Base-by-base conservation (phyloP, 2,329 filamentous ascomycete species). In the Rosellinia necatrix region DNA sequence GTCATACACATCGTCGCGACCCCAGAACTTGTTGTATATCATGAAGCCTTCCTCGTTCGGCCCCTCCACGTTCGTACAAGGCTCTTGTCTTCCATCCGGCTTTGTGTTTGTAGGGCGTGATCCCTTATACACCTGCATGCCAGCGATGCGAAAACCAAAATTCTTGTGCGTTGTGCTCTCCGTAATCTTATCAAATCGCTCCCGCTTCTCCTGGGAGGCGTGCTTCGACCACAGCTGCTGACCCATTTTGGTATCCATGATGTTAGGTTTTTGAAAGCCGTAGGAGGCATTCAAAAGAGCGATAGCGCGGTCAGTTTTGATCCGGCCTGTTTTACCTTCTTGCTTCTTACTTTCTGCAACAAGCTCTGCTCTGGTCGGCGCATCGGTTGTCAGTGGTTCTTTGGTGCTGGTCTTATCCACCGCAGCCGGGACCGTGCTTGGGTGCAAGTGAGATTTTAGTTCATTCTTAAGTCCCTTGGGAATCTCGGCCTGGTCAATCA, bases 211-310 rank as follows among this genome's bases (percentile, higher is more conserved):
- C 22, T 71, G 64, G 0, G 82, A 79, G 21, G 85, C 85, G 60
- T 86, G 79, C 57, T 96, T 90, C 12, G 90, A 93, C 88, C 92
- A 97, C 5, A 99, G 76, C 27, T 90, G 83, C 46, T 86, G 82
- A 38, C 94, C 94, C 17, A 99, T 84, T 76, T 99, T 99, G 62
- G 96, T 84, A 70, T 99, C 94, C 55, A 99, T 78, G 6, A 99
- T 91, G 66, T 96, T 97, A 6, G 94, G 91, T 56, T 84, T 83
- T 66, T 83, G 84, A 77, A 92, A 97, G 1, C 91, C 91, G 62
- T 84, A 82, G 0, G 91, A 87, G 6, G 90, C 83, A 70, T 97
- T 97, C 69, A 92, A 89, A 24, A 97, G 78, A 10, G 96, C 92
- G 15, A 97, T 87, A 2, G 90, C 90, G 51, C 85, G 80, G 52